Percentiles rank a stretch among this genome's conserved stretches.
These are phyloP conservation scores for Phialocephala sp. DNA, from an alignment of 2,329 filamentous ascomycete genomes.

Conservation along the genomic window DNA sequence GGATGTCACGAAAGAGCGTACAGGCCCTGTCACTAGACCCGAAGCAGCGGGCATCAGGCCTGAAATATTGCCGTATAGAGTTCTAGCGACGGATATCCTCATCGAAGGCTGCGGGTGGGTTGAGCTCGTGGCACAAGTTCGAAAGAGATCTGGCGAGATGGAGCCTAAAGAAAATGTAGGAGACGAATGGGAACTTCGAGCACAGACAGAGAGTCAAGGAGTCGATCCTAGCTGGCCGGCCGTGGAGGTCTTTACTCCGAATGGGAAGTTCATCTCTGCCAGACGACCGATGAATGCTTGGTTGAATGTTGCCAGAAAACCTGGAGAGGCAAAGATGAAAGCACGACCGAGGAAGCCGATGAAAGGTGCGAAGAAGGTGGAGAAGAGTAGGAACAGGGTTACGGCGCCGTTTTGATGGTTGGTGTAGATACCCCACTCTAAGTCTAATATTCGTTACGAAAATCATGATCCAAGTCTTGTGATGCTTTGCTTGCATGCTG, in stretches of 20 bases:
- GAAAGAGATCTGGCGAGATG: conserved; percentile 55
- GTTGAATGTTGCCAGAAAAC: conserved; percentile 61
- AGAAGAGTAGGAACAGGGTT: conserved; percentile 30
- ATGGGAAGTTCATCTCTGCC: conserved; percentile 77
- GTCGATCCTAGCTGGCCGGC: conserved; percentile 61
- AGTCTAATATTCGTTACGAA: neutral
- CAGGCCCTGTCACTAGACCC: conserved; percentile 72
- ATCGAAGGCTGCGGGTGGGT: conserved; percentile 95
- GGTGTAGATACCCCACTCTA: conserved; percentile 21
- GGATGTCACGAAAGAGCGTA: conserved; percentile 82
- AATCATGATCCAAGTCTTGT: neutral
- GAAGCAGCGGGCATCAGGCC: conserved; percentile 67
- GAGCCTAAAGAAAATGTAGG: neutral
- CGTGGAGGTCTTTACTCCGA: conserved; percentile 84
- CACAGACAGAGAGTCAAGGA: conserved; percentile 25
- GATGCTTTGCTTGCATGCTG: too few species aligned
- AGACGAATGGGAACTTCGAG: conserved; percentile 21
- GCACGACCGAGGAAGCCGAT: conserved; percentile 71
- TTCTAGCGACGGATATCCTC: conserved; percentile 82
- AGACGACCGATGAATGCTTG: conserved; percentile 75
- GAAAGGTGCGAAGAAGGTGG: conserved; percentile 63
- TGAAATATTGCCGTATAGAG: conserved; percentile 76
- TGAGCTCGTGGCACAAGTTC: conserved; percentile 82
- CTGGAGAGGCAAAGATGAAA: conserved; percentile 54
- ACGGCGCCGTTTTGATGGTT: conserved; percentile 8